Conservation (phyloP, 148 eudicot species). For the Cornus florida region DNA sequence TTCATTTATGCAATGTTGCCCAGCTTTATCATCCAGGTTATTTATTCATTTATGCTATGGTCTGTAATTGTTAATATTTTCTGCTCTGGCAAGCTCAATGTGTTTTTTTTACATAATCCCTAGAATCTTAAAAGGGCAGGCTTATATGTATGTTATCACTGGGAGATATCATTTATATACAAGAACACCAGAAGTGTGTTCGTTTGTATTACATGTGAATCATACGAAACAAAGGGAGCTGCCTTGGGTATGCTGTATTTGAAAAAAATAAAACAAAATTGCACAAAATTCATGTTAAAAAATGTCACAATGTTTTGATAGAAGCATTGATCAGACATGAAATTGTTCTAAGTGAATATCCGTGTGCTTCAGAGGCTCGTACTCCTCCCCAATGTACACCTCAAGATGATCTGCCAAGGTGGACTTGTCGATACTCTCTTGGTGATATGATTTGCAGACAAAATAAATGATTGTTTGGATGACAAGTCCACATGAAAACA, state of each 20-base stretch:
- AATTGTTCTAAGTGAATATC: slow-evolving; percentile 12
- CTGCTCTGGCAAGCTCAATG: too few relatives aligned
- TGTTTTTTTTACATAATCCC: too few relatives aligned
- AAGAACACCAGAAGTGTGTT: too few relatives aligned
- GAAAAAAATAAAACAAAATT: too few relatives aligned
- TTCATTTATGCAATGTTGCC: not conserved
- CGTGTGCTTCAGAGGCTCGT: slow-evolving; percentile 15
- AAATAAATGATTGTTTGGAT: slow-evolving; percentile 17
- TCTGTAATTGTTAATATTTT: not conserved
- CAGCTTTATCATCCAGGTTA: not conserved
- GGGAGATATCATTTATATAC: too few relatives aligned
- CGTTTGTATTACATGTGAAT: too few relatives aligned
- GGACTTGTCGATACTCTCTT: slow-evolving; percentile 16
- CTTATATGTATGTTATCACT: too few relatives aligned
- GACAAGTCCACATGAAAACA: slow-evolving; percentile 8
- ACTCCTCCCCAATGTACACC: slow-evolving; percentile 21
- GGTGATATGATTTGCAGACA: slow-evolving; percentile 25
- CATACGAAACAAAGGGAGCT: too few relatives aligned
- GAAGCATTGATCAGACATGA: not conserved
- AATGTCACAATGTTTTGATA: too few relatives aligned
- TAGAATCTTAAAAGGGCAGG: too few relatives aligned
- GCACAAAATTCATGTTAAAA: too few relatives aligned
- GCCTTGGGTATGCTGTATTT: too few relatives aligned
- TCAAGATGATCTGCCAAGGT: slow-evolving; percentile 16
- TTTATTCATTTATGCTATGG: not conserved